Evolutionary conservation across 164 flowering plant species (phyloP), one percentile per base, ranked within the genome.

Genomic region (Berberis vulgaris): DNA sequence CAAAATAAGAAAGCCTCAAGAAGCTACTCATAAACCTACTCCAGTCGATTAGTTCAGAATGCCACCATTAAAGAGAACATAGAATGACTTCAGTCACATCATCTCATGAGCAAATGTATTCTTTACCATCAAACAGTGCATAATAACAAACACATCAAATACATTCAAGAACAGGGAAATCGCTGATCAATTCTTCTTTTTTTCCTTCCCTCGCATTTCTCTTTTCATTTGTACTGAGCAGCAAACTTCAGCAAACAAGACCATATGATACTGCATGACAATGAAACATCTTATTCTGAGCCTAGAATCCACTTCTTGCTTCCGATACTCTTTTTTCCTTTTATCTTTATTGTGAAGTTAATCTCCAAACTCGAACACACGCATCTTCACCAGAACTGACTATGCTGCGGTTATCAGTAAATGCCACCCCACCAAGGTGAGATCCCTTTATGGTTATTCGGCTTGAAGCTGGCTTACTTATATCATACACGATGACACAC

Each of bases 321-420:
- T 54, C 2, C 58, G 26, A 45, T 43, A 4, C 3, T 26, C 39
- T 42, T 54, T 1, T 4, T 26, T 26, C 26, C 13, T 52, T 52
- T 26, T 26, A 26, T 41, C 10, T 2, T 74, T 68, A 80, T 59
- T 83, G 83, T 43, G 82, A 77, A 10, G 74, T 71, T 66, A 87
- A 10, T 69, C 50, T 83, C 97, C 98, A 93, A 59, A 86, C 72
- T 50, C 97, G 91, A 39, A 93, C 76, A 74, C 86, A 93, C 42
- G 97, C 98, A 83, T 93, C 98, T 74, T 93, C 98, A 41, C 97
- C 97, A 40, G 97, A 84, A 69, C 95, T 91, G 47, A 83, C 87
- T 43, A 94, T 69, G 64, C 62, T 84, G 62, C 59, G 43, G 7
- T 87, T 84, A 72, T 94, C 97, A 54, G 77, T 75, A 65, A 91